Conservation (phyloP, 306 rosid genomes). For the Adenanthera pavonina region DNA sequence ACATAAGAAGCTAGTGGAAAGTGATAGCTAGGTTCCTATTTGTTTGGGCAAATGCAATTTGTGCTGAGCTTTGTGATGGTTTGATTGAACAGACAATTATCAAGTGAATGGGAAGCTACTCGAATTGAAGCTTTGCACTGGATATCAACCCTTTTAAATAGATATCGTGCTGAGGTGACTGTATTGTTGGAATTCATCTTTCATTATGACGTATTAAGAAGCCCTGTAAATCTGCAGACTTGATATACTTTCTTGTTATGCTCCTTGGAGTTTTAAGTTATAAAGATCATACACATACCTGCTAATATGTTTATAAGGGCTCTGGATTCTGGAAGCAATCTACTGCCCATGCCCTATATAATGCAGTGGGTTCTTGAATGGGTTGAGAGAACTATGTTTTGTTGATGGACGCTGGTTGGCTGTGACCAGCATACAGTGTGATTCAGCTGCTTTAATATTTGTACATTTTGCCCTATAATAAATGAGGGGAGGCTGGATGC, state of each 20-base stretch:
- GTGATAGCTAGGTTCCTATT: slow-evolving; percentile 34
- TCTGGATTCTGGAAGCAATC: slow-evolving; percentile 3
- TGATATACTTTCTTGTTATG: slow-evolving; percentile 23
- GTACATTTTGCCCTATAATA: slow-evolving; percentile 12
- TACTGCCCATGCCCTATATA: neutral
- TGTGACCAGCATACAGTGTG: slow-evolving; percentile 3
- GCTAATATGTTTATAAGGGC: slow-evolving; percentile 6
- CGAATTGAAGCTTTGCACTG: slow-evolving; percentile 95
- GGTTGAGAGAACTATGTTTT: neutral
- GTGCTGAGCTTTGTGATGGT: slow-evolving; percentile 46
- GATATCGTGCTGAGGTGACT: slow-evolving; percentile 82
- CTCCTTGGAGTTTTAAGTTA: slow-evolving; percentile 16
- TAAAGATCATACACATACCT: neutral
- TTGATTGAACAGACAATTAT: slow-evolving; percentile 77
- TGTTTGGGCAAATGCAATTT: slow-evolving; percentile 20
- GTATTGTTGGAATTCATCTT: slow-evolving; percentile 30
- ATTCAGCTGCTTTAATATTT: neutral
- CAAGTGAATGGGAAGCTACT: slow-evolving; percentile 95
- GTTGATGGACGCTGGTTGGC: neutral
- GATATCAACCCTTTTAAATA: slow-evolving; percentile 84
- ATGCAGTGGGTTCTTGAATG: neutral
- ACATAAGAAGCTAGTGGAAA: slow-evolving; percentile 37
- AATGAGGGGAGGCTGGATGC: slow-evolving; percentile 13
- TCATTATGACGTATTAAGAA: slow-evolving; percentile 30
- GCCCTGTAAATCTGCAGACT: slow-evolving; percentile 13